A percentile compares a stretch with the other conserved stretches of the same genome.
phyloP scores from a whole-genome alignment of 108 stramenopile species.

The Stephanodiscus triporus region DNA sequence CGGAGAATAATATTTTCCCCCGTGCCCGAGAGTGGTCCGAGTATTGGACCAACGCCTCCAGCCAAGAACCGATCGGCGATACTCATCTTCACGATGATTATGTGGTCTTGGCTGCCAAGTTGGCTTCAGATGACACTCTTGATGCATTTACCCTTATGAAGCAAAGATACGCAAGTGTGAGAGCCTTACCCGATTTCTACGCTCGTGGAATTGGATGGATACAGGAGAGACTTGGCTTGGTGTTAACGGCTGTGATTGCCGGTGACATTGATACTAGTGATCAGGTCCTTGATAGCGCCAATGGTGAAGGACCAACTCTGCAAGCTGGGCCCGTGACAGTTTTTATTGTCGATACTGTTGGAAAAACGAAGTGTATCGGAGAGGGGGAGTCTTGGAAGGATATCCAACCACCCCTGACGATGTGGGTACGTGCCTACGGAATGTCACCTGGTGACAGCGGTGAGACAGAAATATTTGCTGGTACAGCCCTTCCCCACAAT shows the following conservation, averaged over 20 bases:
- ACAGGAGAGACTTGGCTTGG: constrained; percentile 25
- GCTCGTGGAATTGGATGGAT: constrained; percentile 29
- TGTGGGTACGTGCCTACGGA: constrained; percentile 56
- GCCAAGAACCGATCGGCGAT: background rate
- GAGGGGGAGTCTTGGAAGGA: constrained; percentile 21
- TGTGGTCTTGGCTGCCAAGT: background rate
- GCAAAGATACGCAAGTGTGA: constrained; percentile 11
- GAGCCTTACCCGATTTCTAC: constrained; percentile 25
- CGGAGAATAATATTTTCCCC: background rate
- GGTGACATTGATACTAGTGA: background rate
- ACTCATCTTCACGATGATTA: background rate
- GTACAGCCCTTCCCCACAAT: constrained; percentile 18
- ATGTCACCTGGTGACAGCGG: background rate
- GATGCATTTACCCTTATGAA: constrained; percentile 13
- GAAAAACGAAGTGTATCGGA: constrained; percentile 16
- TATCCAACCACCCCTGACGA: constrained; percentile 34
- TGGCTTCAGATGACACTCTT: background rate
- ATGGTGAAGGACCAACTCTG: background rate
- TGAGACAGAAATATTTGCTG: constrained; percentile 21
- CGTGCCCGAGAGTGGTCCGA: background rate
- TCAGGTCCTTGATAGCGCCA: background rate
- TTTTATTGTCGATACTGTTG: constrained; percentile 27
- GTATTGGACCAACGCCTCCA: background rate
- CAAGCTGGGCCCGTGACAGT: constrained; percentile 9
- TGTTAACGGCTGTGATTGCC: constrained; percentile 14